Evolutionary conservation across 306 rosid species (phyloP), one percentile per base, ranked within the genome.

Genomic region (Adenanthera pavonina): DNA sequence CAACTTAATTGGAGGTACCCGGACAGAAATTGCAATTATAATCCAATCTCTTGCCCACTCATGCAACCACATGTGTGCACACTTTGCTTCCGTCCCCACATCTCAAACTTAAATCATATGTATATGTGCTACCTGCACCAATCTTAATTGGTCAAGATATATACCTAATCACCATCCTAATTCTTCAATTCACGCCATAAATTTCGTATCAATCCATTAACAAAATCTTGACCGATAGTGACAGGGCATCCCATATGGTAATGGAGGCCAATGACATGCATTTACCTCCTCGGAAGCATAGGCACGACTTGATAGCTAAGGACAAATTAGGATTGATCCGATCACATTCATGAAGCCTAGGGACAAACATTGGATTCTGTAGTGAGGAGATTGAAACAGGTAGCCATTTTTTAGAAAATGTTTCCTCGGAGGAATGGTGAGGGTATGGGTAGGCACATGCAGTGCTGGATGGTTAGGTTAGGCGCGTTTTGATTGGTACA

Each of bases 381-480:
- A n/a, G 46, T 17, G 60, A 16, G 65, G 15, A 0, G 10, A 20
- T 59, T 68, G 72, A n/a, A 40, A 67, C 30, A 17, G 36, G 16
- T 8, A 9, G 13, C 10, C 41, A 35, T 66, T n/a, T 7, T 65
- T 34, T 54, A 16, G 7, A 8, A 6, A 1, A 12, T 67, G 6
- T n/a, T 67, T 40, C 72, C 72, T 17, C 7, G 11, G 7, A 40
- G 17, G 47, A 80, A 82, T 74, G 80, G 67, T 11, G 62, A 14
- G 13, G 65, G 90, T 71, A 86, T 89, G 93, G 91, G 92, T 81
- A 67, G 77, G 81, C 92, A 89, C 94, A 85, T 92, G 94, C 67
- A 59, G 25, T 90, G 93, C 86, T 85, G 84, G 93, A 85, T 85
- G 84, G 36, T 25, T 57, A 8, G 25, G 83, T 69, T 78, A 68